Percentiles rank a stretch among this genome's conserved stretches.
Evolutionary conservation across 208 protist species (phyloP).

Genomic region (Trypanosoma lewisi): DNA sequence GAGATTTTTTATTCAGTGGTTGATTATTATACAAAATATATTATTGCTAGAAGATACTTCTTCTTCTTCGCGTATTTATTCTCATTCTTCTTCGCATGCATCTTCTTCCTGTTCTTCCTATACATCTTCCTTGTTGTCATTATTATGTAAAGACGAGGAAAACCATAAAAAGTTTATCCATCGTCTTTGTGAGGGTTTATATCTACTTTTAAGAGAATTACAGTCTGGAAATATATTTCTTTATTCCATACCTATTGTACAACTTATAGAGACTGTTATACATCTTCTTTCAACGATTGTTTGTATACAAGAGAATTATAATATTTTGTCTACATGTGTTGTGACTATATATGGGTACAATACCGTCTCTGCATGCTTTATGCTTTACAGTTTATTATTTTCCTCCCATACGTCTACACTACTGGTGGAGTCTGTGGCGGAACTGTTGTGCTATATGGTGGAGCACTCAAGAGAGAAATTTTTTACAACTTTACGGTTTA

Average conservation of each 20-base stretch:
- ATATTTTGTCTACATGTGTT: conserved; percentile 26
- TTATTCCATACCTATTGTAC: background rate
- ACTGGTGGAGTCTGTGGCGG: conserved; percentile 22
- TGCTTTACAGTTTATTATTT: conserved; percentile 28
- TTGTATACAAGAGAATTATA: background rate
- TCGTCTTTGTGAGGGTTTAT: conserved; percentile 24
- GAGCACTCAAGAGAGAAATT: conserved; percentile 24
- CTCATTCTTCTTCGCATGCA: too few species aligned
- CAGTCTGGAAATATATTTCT: conserved; percentile 28
- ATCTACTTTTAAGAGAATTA: conserved; percentile 23
- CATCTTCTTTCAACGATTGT: conserved; percentile 18
- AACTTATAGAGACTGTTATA: conserved; percentile 12
- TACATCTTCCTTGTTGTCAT: background rate
- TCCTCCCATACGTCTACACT: conserved; percentile 1
- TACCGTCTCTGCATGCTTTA: conserved; percentile 23
- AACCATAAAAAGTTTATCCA: conserved; percentile 15
- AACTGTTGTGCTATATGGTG: conserved; percentile 21
- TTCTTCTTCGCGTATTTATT: too few species aligned
- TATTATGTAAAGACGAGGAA: conserved; percentile 2
- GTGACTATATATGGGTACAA: conserved; percentile 16
- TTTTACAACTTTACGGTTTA: conserved; percentile 29
- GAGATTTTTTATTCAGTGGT: conserved; percentile 24
- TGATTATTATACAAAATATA: conserved; percentile 1
- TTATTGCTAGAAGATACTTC: background rate
- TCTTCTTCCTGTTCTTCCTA: background rate